Evolutionary conservation across 495 filamentous ascomycete species (phyloP), one percentile per base, ranked within the genome.

Genomic region (Thermothielavioides terrestris): DNA sequence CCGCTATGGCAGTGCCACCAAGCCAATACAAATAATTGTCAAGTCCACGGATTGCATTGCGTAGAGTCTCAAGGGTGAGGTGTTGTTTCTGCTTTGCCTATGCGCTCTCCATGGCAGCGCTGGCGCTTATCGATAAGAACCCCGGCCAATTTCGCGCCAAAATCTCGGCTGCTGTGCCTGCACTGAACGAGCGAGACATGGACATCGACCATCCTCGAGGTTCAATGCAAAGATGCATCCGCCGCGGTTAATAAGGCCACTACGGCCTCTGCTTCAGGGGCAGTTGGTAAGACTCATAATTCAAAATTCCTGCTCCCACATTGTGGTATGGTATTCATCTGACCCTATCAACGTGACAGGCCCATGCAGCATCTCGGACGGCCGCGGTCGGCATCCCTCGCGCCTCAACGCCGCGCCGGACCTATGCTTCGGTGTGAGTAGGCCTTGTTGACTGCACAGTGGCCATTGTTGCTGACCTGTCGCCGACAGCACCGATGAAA

Each of bases 91-190:
- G 25, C 27, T 22, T 3, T 12, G 25, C 25, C 3, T 25, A n/a
- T n/a, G n/a, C n/a, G n/a, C n/a, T n/a, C n/a, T n/a, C n/a, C n/a
- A n/a, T n/a, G n/a, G n/a, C n/a, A n/a, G n/a, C n/a, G n/a, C n/a
- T n/a, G n/a, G 47, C 22, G 41, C 55, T 65, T 68, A 68, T 68
- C 65, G 65, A 68, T 68, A 68, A 68, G 23, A 53, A 46, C 45
- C 38, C 46, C 32, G 44, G 36, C 34, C 40, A 27, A 48, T 17
- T 28, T 26, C 34, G 42, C 57, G 54, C 60, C 55, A 62, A 60
- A 62, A 62, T 43, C 50, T 62, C 53, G 55, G 50, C 31, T 47
- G 43, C n/a, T 2, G 25, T 12, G 18, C 46, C 27, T 40, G 42
- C 32, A 35, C n/a, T n/a, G n/a, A n/a, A n/a, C n/a, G n/a, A n/a